Conservation (phyloP, 305 asterid species). For the Fraxinus ornus region DNA sequence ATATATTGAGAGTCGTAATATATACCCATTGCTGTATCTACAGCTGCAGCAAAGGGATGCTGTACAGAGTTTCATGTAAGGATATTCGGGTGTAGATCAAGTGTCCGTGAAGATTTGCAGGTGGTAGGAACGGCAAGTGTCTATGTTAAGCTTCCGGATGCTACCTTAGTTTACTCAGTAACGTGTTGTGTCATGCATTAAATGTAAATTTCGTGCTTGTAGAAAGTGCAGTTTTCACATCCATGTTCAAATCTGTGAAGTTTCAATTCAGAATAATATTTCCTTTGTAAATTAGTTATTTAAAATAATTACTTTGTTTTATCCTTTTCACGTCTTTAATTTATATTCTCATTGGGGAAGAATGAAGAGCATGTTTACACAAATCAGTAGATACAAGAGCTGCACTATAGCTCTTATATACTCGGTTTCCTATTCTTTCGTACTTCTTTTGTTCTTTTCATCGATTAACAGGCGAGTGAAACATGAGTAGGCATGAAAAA, state of each 20-base stretch:
- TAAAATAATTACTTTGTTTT: neutral
- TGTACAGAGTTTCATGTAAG: slow-evolving; percentile 16
- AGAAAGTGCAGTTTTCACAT: slow-evolving; percentile 8
- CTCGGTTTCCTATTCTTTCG: too few species aligned
- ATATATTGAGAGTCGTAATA: neutral
- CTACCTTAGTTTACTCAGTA: slow-evolving; percentile 5
- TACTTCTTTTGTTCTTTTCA: too few species aligned
- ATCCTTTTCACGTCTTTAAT: neutral
- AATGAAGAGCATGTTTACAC: neutral
- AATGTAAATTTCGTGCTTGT: slow-evolving; percentile 25
- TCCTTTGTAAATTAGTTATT: neutral
- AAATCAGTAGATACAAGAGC: neutral
- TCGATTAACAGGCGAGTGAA: too few species aligned
- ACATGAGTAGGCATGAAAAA: too few species aligned
- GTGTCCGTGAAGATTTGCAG: slow-evolving; percentile 33
- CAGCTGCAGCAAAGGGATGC: neutral
- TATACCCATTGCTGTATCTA: neutral
- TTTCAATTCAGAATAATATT: slow-evolving; percentile 1
- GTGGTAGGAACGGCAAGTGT: slow-evolving; percentile 14
- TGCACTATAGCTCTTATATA: too few species aligned
- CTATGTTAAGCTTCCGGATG: slow-evolving; percentile 35
- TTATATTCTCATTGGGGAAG: neutral
- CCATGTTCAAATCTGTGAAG: slow-evolving; percentile 11
- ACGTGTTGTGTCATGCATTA: slow-evolving; percentile 19
- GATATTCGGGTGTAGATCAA: slow-evolving; percentile 9